Base-by-base conservation (phyloP, 148 eudicot genomes). In the Hydrangea macrophylla region DNA sequence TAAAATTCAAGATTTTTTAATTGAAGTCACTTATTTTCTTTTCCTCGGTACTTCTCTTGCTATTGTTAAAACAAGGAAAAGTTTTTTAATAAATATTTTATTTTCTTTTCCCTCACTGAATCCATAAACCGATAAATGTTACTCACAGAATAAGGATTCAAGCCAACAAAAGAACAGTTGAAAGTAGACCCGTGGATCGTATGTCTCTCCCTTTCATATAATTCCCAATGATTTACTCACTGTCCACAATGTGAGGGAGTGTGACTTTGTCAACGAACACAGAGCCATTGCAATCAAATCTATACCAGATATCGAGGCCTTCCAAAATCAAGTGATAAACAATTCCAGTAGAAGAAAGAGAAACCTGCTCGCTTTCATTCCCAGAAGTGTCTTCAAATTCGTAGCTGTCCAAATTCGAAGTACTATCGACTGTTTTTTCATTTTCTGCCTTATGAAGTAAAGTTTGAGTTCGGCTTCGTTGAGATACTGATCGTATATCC, bases 401-500 rank as follows among this genome's bases (percentile, higher is more conserved):
- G 54, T 42, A 30, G 24, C 66, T 68, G 27, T 77, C 80, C 10
- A 45, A 2, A 59, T 62, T 59, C 24, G 51, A 53, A 11, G 66
- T 31, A 53, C 66, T 37, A 25, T 40, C 69, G 48, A 9, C 27
- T 53, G 44, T 56, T 67, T 55, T 50, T 10, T 31, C 3, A 23
- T 83, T 71, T 76, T 65, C 82, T 61, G 58, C 31, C 20, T 64
- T 68, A 0, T 8, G 24, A 20, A 9, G 17, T 51, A 78, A 64
- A 59, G 75, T 77, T 71, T 86, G 91, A 51, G 89, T 89, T 31
- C 84, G 85, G 32, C 28, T 82, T 75, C 88, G 65, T 77, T 94
- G 98, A 55, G 95, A 79, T 59, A 91, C 36, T 35, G 98, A 94
- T 66, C 98, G 81, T 75, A 94, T 94, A 69, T 94, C 98, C 95